Evolutionary conservation across 768 basidiomycete genomes (phyloP), one percentile per base, ranked within the genome.

Genomic region (Trametes meyenii): DNA sequence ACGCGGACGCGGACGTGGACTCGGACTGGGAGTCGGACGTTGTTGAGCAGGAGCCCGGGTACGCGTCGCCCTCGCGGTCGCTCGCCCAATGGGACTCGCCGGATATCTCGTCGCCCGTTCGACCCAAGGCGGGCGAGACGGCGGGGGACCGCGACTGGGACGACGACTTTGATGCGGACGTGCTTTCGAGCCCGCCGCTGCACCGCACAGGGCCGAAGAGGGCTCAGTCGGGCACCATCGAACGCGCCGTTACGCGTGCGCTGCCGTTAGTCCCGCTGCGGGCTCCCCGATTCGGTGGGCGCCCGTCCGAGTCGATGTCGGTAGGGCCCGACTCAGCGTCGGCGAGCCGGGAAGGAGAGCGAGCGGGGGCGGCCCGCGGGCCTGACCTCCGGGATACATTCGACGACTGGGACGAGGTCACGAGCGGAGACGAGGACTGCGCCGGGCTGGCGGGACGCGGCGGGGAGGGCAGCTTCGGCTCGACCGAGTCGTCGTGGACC

Each of bases 21-120:
- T 74, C 77, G 53, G 71, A 75, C 58, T 71, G 78, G 24, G 68
- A 61, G 48, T 66, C 70, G 36, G 78, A 83, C 53, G 69, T 66
- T 11, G 84, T 90, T 16, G 78, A 79, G 68, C 91, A 91, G 74
- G 92, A 93, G 70, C 90, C 90, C 62, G 91, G 92, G 16, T 94
- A 93, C 73, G 78, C 89, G 55, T 91, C 91, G n/a, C 90, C 90
- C 16, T 75, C 83, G 10, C 75, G 82, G 49, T 84, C 84, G 23
- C 76, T 79, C 65, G 68, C 71, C 63, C 80, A 79, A 51, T 74
- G 73, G 61, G 77, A 77, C 62, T 86, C 86, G 39, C 80, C 80
- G 24, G 84, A 89, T 10, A 67, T 92, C 29, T 90, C 88, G 49
- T 91, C 90, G 12, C 89, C 90, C 23, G 62, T 77, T 42, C 77